Percentiles rank a stretch among this genome's conserved stretches.
phyloP scores from a whole-genome alignment of 805 yeast genomes.

The Spathaspora hagerdaliae region DNA sequence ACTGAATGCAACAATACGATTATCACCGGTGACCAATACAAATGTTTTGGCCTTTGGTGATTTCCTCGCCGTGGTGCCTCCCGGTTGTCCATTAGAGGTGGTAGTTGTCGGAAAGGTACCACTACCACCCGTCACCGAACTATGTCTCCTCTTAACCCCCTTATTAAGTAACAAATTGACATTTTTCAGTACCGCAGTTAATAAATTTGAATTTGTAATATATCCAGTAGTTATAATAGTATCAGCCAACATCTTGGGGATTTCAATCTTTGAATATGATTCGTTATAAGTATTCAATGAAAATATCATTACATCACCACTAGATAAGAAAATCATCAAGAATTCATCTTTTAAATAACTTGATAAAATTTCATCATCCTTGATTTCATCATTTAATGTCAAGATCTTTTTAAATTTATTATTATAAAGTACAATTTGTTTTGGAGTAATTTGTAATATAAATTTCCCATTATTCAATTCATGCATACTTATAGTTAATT shows the following conservation, averaged over 20 bases:
- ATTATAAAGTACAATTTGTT: conserved; percentile 57
- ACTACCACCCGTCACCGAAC: conserved; percentile 6
- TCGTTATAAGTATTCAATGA: conserved; percentile 37
- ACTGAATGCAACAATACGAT: conserved; percentile 62
- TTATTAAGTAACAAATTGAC: conserved; percentile 19
- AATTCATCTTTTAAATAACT: conserved; percentile 62
- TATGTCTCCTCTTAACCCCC: conserved; percentile 29
- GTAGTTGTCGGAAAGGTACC: neutral
- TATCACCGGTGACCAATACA: conserved; percentile 72
- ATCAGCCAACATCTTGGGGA: conserved; percentile 38
- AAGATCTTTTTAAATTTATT: conserved; percentile 52
- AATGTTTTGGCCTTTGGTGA: conserved; percentile 42
- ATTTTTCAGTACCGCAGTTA: conserved; percentile 29
- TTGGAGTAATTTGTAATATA: conserved; percentile 72
- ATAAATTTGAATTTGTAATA: conserved; percentile 44
- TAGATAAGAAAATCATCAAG: conserved; percentile 57
- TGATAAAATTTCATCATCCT: conserved; percentile 55
- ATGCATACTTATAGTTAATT: conserved; percentile 64
- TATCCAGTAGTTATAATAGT: conserved; percentile 69
- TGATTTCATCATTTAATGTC: conserved; percentile 22
- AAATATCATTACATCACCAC: conserved; percentile 65
- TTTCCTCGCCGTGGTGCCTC: neutral
- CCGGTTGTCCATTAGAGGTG: too few species aligned
- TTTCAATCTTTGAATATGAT: conserved; percentile 27
- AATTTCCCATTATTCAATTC: conserved; percentile 52